A percentile compares a stretch with the other conserved stretches of the same genome.
These are phyloP conservation scores for Phoma herbarum DNA, from an alignment of 2,329 filamentous ascomycete genomes.

Conservation along the genomic window DNA sequence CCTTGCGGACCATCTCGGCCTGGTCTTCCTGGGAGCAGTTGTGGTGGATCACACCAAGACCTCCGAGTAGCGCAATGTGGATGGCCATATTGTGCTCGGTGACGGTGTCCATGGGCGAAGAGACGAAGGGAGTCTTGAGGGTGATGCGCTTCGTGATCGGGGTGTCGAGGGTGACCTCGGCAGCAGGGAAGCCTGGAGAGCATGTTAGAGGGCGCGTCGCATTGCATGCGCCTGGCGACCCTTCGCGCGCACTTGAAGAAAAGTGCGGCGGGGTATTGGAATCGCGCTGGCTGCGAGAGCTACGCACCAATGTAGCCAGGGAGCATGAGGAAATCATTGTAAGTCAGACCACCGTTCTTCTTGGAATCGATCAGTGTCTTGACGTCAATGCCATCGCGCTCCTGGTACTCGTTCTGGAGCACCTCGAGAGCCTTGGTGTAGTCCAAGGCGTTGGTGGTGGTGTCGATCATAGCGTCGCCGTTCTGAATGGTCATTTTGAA, in stretches of 20 bases:
- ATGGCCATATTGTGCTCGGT: constrained; percentile 99
- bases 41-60: constrained; percentile 96
- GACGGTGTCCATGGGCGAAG: constrained; percentile 99
- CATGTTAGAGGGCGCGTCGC: constrained; percentile 24
- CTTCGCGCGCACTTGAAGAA: constrained; percentile 10
- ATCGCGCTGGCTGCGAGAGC: constrained; percentile 21
- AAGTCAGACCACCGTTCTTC: constrained; percentile 91
- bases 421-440: constrained; percentile 78
- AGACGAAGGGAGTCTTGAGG: constrained; percentile 95
- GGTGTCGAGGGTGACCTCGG: constrained; percentile 85
- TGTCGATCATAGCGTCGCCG: constrained; percentile 65
- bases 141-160: constrained; percentile 95
- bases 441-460: constrained; percentile 70
- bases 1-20: constrained; percentile 98
- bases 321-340: constrained; percentile 97
- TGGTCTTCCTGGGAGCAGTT: constrained; percentile 98
- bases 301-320: constrained; percentile 88
- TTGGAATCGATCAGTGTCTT: constrained; percentile 88
- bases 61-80: constrained; percentile 89
- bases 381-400: constrained; percentile 85
- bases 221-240: constrained; percentile 12
- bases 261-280: constrained; percentile 5
- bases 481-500: constrained; percentile 76
- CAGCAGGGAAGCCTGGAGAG: constrained; percentile 80
- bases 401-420: constrained; percentile 78